Base-by-base conservation (phyloP, 2,329 filamentous ascomycete genomes). In the Claviceps pazoutovae region DNA sequence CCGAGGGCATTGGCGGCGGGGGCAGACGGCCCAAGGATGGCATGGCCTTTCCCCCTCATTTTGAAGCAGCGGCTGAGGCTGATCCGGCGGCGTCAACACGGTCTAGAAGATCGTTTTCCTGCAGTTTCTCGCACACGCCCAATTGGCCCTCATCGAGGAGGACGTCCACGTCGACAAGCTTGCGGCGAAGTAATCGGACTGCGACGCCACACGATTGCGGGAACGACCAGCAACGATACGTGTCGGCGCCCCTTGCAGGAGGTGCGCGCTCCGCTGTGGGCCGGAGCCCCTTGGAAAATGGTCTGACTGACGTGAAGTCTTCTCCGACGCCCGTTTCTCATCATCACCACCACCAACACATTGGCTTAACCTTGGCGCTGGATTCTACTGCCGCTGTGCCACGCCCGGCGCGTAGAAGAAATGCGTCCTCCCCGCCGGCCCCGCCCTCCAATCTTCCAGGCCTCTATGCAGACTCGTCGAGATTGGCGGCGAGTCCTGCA, bases 161-260 rank as follows among this genome's bases (percentile, higher is more conserved):
- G 78, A 75, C 80, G 55, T 67, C 75, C 37, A 75, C 69, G 61
- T 70, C 75, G 38, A 75, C 69, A 61, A 83, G 79, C 64, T 61
- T 82, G 50, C 74, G 78, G 48, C 74, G 74, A 21, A 66, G 72
- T 34, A 82, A 80, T 64, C 71, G 74, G 54, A 71, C 69, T 53
- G 65, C 67, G 55, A 68, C 72, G 50, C 62, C 66, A 23, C 68
- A 63, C 58, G 64, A 66, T 21, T 67, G 64, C 58, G 65, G 60
- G 56, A 68, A 66, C 58, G 70, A 67, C 54, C 16, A 69, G 67
- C 56, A 73, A 62, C 75, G 76, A 49, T 71, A 78, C 65, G 71
- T 74, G 51, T 79, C 79, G 59, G 76, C 75, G 45, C 75, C 78
- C 51, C 62, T 70, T 52, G 62, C 61, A 14, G 19, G 30, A 30